A percentile compares a stretch with the other conserved stretches of the same genome.
Conservation (phyloP, 352 stramenopile species). For the Pythium rishiriense region DNA sequence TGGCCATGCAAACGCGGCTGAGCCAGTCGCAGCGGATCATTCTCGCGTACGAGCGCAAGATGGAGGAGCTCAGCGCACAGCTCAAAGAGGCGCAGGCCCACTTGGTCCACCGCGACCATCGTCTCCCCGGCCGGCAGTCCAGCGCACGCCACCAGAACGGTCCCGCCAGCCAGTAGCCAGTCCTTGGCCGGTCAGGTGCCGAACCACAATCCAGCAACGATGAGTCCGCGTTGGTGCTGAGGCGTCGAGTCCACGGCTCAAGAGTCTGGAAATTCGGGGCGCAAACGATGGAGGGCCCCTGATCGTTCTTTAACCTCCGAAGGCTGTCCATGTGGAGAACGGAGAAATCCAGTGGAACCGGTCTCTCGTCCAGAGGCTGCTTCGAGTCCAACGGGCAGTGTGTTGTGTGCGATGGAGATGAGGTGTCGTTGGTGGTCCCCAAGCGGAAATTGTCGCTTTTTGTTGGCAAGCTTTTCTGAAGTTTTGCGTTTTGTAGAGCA, state of each 20-base stretch:
- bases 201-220: not conserved
- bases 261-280: not conserved
- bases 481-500: not conserved
- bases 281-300: not conserved
- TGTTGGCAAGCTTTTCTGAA: not conserved
- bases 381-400: not conserved
- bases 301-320: not conserved
- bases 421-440: not conserved
- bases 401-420: not conserved
- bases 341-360: not conserved
- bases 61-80: conserved; percentile 67
- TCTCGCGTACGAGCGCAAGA: conserved; percentile 69
- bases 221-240: not conserved
- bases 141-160: conserved; percentile 4
- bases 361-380: not conserved
- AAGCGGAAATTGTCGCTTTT: not conserved
- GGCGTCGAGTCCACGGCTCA: not conserved
- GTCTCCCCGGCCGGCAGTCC: not conserved
- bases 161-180: not conserved
- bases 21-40: conserved; percentile 65
- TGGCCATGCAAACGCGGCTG: conserved; percentile 67
- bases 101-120: conserved; percentile 9
- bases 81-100: conserved; percentile 47
- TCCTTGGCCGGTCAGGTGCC: no score
- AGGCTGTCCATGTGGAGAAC: not conserved